Percentiles rank a stretch among this genome's conserved stretches.
Evolutionary conservation across 2,329 filamentous ascomycete species (phyloP).

Genomic region (Magnaporthiopsis incrustans): DNA sequence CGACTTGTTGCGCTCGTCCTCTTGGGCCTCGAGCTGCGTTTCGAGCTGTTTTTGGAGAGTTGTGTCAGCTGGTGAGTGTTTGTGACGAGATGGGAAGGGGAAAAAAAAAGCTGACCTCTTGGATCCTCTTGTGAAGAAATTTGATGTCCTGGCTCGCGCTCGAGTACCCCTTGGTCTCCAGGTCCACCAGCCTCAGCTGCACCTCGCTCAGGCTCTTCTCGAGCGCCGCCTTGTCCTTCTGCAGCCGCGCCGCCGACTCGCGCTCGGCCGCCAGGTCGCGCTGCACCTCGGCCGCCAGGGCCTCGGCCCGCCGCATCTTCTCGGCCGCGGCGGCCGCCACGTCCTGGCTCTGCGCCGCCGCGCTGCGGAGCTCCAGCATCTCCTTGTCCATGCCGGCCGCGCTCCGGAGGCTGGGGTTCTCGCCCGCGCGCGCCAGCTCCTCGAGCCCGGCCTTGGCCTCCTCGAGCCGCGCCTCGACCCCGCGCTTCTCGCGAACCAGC

Average conservation of each 20-base stretch:
- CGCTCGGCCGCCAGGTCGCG: slow-evolving; percentile 85
- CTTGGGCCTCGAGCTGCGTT: slow-evolving; percentile 74
- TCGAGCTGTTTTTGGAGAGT: slow-evolving; percentile 58
- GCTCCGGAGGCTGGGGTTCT: slow-evolving; percentile 80
- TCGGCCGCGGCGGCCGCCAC: slow-evolving; percentile 85
- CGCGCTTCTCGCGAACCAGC: slow-evolving; percentile 81
- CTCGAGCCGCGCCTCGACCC: slow-evolving; percentile 72
- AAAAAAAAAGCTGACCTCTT: slow-evolving; percentile 63
- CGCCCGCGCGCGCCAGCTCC: slow-evolving; percentile 74
- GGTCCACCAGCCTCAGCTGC: slow-evolving; percentile 80
- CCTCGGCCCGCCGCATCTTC: slow-evolving; percentile 94
- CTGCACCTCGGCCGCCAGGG: slow-evolving; percentile 78
- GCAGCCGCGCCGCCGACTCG: slow-evolving; percentile 70
- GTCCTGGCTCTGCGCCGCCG: slow-evolving; percentile 86
- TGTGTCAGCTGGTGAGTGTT: slow-evolving; percentile 17
- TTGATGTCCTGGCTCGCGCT: slow-evolving; percentile 91
- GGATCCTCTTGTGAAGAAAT: slow-evolving; percentile 87
- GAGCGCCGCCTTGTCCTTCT: slow-evolving; percentile 81
- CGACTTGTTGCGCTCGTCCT: slow-evolving; percentile 69
- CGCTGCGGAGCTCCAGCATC: slow-evolving; percentile 80
- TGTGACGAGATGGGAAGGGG: neutral
- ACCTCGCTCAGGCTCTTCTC: slow-evolving; percentile 89
- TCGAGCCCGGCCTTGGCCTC: slow-evolving; percentile 87
- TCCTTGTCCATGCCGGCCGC: slow-evolving; percentile 84
- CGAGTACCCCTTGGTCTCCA: slow-evolving; percentile 96